A percentile compares a stretch with the other conserved stretches of the same genome.
These are phyloP conservation scores for Orbilia brochopaga DNA, from an alignment of 2,329 filamentous ascomycete genomes.

Conservation along the genomic window DNA sequence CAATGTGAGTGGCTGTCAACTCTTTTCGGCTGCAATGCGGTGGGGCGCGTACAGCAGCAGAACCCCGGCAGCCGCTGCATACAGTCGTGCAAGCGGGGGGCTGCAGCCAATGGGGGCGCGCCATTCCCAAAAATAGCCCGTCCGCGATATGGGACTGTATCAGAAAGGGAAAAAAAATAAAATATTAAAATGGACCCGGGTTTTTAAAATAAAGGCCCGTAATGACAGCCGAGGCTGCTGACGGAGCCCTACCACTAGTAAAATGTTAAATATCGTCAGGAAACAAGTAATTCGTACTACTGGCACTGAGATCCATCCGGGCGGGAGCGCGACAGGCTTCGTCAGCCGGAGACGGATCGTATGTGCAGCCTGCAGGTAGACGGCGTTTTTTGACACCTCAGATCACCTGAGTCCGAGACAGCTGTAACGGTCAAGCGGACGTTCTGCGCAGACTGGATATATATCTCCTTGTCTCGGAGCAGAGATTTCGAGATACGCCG, in stretches of 20 bases:
- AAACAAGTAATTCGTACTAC: slow-evolving; percentile 17
- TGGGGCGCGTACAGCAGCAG: slow-evolving; percentile 41
- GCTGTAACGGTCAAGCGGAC: neutral
- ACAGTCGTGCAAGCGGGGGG: slow-evolving; percentile 22
- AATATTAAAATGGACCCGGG: neutral
- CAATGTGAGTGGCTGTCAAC: slow-evolving; percentile 36
- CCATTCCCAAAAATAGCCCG: slow-evolving; percentile 49
- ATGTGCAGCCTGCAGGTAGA: neutral
- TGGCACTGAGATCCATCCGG: slow-evolving; percentile 15
- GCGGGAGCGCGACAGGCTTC: slow-evolving; percentile 17
- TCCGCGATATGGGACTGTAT: slow-evolving; percentile 16
- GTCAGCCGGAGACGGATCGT: slow-evolving; percentile 25
- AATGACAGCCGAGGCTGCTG: too few species aligned
- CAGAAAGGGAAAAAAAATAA: slow-evolving; percentile 12
- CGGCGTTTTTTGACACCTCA: neutral
- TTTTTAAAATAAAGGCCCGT: slow-evolving; percentile 4
- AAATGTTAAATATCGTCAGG: slow-evolving; percentile 10
- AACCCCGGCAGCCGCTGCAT: slow-evolving; percentile 42
- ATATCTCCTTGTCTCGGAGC: neutral
- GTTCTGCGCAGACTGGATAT: neutral
- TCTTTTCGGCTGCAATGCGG: slow-evolving; percentile 31
- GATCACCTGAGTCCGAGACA: slow-evolving; percentile 6
- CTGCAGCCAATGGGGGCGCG: slow-evolving; percentile 27
- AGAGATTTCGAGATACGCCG: slow-evolving; percentile 2
- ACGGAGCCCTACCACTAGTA: neutral